Base-by-base conservation (phyloP, 177 flowering plant genomes). In the Vitis hybrid region DNA sequence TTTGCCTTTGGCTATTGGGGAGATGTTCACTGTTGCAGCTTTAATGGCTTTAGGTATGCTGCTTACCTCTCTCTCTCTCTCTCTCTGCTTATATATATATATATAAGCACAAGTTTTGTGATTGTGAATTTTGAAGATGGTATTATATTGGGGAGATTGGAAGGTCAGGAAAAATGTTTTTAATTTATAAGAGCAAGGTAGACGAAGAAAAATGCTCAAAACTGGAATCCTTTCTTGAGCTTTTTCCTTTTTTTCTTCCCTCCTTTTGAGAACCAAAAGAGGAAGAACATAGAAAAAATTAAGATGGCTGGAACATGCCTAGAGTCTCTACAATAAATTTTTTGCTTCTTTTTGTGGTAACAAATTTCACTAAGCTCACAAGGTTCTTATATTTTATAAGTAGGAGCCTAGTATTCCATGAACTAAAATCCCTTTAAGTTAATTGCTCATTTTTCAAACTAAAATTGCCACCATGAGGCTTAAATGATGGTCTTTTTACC, bases 1-100 rank as follows among this genome's bases (percentile, higher is more conserved):
- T 84, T 80, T 94, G 76, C 91, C 96, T 62, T 78, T 93, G 81
- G 99, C 98, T 65, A 86, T 94, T 76, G 93, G 91, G 51, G 98
- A 91, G 73, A 94, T 94, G 98, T 80, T 76, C 69, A 51, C 83
- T 55, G 81, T 94, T 82, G 95, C 97, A 72, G 97, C 74, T 19
- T 84, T 94, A 49, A 92, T 94, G 97, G 97, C 96, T 74, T 67
- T 92, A 8, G 98, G 98, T 92, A 85, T 66, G 77, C 72, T 66
- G 12, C 14, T 39, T 45, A 55, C 51, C 53, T 60, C 51, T 51
- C 10, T 63, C 10, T 65, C 20, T 19, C 20, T 19, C 20, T 19
- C 45, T 57, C 45, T 39, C 48, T 19, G n/a, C n/a, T n/a, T 39
- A 39, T 39, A 39, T 33, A 39, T 26, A 22, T 18, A 5, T 62